Evolutionary conservation across 1,139 yeast genomes (phyloP), one percentile per base, ranked within the genome.

Genomic region (Spathaspora jeffriesii): DNA sequence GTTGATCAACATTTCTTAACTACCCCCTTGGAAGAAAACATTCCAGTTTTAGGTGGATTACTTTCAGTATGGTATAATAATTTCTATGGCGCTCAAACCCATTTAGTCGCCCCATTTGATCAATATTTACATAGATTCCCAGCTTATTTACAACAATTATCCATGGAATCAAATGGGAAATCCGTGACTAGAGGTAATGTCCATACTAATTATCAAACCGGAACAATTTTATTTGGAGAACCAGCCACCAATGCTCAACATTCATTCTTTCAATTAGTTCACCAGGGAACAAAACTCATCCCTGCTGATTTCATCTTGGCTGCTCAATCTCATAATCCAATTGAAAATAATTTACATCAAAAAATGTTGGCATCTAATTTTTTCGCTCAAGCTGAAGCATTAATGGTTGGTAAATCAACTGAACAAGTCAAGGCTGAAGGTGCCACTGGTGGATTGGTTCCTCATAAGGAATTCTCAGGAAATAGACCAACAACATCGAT

Each of bases 231-330:
- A 64, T 93, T 93, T 64, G 99, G 99, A 65, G 99, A 93, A 78
- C 99, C 99, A 64, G 96, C 97, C 53, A 93, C 99, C 55, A 93
- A 93, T 71, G 96, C 99, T 50, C 99, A 93, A 78, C 99, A 93
- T 76, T 92, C 98, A 34, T 93, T 93, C 86, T 93, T 93, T 93
- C 99, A 93, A 76, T 84, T 93, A 73, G 96, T 93, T 51, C 99
- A 93, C 76, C 99, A 93, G 78, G 99, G 99, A 67, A 91, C 99
- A 58, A 93, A 93, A 78, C 78, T 92, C 68, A 93, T 93, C 60
- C 99, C 99, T 60, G 77, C 98, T 40, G 99, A 93, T 71, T 93
- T 93, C 76, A 90, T 93, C 65, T 74, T 93, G 63, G 97, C 99
- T 61, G 98, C 98, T 47, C 85, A 91, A 77, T 90, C 97, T 45